Base-by-base conservation (phyloP, 148 eudicot genomes). In the Cornus suecica region DNA sequence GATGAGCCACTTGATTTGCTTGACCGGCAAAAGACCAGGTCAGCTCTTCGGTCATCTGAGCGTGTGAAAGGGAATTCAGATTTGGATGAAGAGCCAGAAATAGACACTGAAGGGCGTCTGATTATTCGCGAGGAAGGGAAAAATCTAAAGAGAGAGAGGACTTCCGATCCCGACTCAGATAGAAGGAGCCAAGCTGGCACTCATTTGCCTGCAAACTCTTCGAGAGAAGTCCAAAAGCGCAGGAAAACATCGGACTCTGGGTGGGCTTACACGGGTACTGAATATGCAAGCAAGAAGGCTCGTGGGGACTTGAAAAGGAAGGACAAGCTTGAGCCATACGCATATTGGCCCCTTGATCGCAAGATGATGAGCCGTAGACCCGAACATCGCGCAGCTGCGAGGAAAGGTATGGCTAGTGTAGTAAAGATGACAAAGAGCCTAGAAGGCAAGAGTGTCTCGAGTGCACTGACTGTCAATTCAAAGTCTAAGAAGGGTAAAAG, bases 341-440 rank as follows among this genome's bases (percentile, higher is more conserved):
- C 99, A 13, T 95, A 95, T 80, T 95, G 98, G 98, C 97, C 99
- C 5, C 91, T 95, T 9, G 99, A 95, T 67, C 89, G 97, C 7
- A 95, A 95, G 81, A 83, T 95, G 97, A 86, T 95, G 75, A 95
- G 98, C 68, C 85, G 85, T 11, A 86, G 99, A 77, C 92, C 97
- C 0, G 98, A 91, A 87, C 99, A 95, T 56, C 77, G 94, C 62
- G 98, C 93, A 52, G 84, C 98, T 32, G 99, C 99, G 0, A 88
- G 93, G 77, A 86, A 88, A 74, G 99, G 98, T n/a, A 93, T 95
- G 98, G 70, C 82, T 2, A 90, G 92, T 78, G 98, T 95, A 63
- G 93, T 90, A 20, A 95, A 84, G 86, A 37, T 95, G 77, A 82
- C 97, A 0, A 95, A 93, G 87, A 79, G 63, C 74, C 84, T 93